Base-by-base conservation (phyloP, 208 protist genomes). In the Crithidia sp. region DNA sequence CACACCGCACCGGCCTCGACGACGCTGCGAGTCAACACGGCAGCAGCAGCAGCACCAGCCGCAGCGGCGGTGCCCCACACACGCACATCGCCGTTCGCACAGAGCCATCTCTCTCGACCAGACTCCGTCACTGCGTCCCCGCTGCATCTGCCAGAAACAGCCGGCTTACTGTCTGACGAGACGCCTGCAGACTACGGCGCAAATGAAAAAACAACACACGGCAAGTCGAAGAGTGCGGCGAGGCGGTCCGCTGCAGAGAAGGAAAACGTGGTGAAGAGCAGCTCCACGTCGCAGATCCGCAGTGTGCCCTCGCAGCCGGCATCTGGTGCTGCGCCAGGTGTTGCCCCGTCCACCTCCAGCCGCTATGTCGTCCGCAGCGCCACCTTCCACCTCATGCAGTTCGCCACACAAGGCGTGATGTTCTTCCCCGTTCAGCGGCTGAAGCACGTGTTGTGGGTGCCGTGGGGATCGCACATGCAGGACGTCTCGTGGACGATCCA, bases 381-480 rank as follows among this genome's bases (percentile, higher is more conserved):
- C 36, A 86, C 91, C 19, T 88, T 93, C 52, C 82, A 84, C 45
- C 45, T 91, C 39, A 90, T 96, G 88, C 82, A 91, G 62, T 91
- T 88, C 71, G 78, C 86, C 61, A 86, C 89, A 17, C 88, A 96
- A 40, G 77, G 79, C 5, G 75, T 87, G 14, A 84, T 91, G 61
- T 91, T 94, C 67, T 90, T 84, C 66, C 80, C 87, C 7, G 64
- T 81, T 37, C 87, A 91, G 66, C 82, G 75, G 9, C 54, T 86
- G 10, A 83, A 77, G 41, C 73, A 83, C 71, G 57, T 84, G 2
- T 59, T 94, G 7, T 89, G 81, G 74, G 77, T 89, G 61, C 79
- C 84, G 14, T 95, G 91, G 88, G 64, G 83, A 19, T 79, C 82
- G 9, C 84, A 89, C 60, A 84, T 89, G 80, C 82, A 86, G 66